Conservation (phyloP, 192 early-diverging fungal species). For the Backusella parvicylindrica region DNA sequence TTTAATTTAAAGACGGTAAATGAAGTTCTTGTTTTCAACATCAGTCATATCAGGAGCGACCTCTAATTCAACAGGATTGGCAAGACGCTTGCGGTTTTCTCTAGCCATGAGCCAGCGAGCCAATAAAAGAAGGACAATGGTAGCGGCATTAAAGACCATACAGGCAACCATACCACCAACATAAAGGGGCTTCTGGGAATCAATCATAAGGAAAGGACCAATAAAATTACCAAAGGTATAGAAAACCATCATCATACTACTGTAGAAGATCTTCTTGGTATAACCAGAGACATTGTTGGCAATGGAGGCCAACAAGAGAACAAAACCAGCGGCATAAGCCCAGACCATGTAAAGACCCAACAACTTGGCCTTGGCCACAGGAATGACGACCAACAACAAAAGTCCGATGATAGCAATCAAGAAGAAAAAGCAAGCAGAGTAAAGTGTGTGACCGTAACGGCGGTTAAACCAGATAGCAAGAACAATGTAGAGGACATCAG, state of each 20-base stretch:
- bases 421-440: neutral
- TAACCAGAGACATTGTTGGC: conserved; percentile 23
- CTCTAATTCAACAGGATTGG: conserved; percentile 1
- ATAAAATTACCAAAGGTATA: conserved; percentile 23
- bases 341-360: conserved; percentile 15
- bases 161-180: conserved; percentile 20
- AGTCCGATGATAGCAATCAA: conserved; percentile 9
- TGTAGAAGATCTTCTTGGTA: conserved; percentile 25
- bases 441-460: conserved; percentile 14
- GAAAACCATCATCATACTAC: conserved; percentile 7
- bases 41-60: conserved; percentile 16
- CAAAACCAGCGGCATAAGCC: conserved; percentile 16
- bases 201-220: conserved; percentile 23
- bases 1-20: conserved; percentile 8
- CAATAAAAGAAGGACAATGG: conserved; percentile 2
- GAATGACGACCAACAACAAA: conserved; percentile 17
- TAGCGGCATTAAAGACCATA: conserved; percentile 9
- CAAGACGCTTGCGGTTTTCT: conserved; percentile 11
- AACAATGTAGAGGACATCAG: neutral
- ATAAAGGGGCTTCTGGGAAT: conserved; percentile 1
- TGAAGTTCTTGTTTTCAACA: conserved; percentile 2
- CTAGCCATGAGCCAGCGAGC: conserved; percentile 12
- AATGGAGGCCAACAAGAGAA: conserved; percentile 6
- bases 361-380: neutral
- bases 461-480: conserved; percentile 17